Base-by-base conservation (phyloP, 2,329 filamentous ascomycete genomes). In the Colletotrichum liriopes region DNA sequence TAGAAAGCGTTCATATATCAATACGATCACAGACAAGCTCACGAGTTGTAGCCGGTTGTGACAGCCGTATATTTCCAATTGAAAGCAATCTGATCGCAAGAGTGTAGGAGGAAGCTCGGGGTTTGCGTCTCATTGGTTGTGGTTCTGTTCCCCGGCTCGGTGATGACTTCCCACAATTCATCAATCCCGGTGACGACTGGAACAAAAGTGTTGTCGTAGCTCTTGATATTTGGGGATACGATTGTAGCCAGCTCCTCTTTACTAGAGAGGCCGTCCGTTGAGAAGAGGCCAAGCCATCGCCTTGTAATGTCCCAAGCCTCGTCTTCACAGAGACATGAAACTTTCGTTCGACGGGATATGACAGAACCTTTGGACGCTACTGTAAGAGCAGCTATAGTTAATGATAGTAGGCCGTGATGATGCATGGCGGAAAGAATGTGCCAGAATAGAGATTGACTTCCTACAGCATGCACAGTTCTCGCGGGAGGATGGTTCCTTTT, bases 1-100 rank as follows among this genome's bases (percentile, higher is more conserved):
- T 72, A 82, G 81, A 55, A 79, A 75, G 71, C 20, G 14, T 5
- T 2, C 39, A 5, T 12, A 11, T 5, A 18, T 8, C 23, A 12
- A 29, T 14, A 6, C 8, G 23, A 18, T 12, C 23, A 8, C 1
- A 1, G 4, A 2, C 12, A 16, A 4, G 66, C 65, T 39, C 39
- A 72, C 69, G 69, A 64, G 1, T 72, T 72, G 8, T n/a, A 35
- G 0, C 59, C 69, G 1, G 65, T 72, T 1, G 69, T 60, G 0
- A 62, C 63, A 2, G 55, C 68, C 5, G 35, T 41, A 49, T 62
- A 71, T n/a, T 56, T 29, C 71, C 71, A 73, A n/a, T 65, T 73
- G n/a, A 49, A 55, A 14, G 66, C 66, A n/a, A 73, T 62, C 23
- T 70, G 65, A 5, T 71, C 66, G 11, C 71, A 73, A 5, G 54